Percentiles rank a stretch among this genome's conserved stretches.
These are phyloP conservation scores for Skeletonema potamos DNA, from an alignment of 108 stramenopile species.

Conservation along the genomic window DNA sequence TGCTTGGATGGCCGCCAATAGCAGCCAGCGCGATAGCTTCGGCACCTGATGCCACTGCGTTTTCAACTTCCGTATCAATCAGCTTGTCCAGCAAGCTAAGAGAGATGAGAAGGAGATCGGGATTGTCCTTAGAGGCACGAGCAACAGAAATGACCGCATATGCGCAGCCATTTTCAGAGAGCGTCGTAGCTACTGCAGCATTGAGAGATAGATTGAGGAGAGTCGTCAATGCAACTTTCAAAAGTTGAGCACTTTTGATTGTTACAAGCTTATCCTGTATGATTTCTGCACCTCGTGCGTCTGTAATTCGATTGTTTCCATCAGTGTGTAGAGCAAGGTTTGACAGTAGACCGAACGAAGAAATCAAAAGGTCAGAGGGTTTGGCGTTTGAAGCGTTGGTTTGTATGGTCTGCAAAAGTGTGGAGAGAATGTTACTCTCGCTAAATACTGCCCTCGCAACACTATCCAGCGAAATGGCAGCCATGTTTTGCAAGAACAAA, in stretches of 20 bases:
- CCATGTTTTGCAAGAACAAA: constrained; percentile 33
- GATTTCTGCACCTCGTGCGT: background rate
- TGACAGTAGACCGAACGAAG: constrained; percentile 15
- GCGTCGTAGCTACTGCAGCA: background rate
- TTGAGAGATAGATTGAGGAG: constrained; percentile 15
- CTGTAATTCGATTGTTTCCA: background rate
- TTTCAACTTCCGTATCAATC: background rate
- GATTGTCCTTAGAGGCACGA: background rate
- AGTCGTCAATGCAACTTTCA: constrained; percentile 5
- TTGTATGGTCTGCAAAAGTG: constrained; percentile 5
- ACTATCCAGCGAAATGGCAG: constrained; percentile 10
- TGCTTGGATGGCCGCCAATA: constrained; percentile 5
- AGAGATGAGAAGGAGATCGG: background rate
- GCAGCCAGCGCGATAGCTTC: constrained; percentile 15
- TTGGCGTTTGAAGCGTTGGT: background rate
- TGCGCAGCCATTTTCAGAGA: background rate
- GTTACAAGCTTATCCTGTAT: constrained; percentile 1
- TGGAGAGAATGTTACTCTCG: constrained; percentile 8
- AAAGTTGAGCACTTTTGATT: background rate
- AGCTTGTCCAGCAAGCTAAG: constrained; percentile 13
- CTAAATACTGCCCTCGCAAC: constrained; percentile 8
- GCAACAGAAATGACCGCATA: background rate
- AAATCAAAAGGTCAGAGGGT: constrained; percentile 7
- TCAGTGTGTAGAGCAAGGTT: constrained; percentile 9
- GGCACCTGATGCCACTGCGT: background rate